Conservation (phyloP, 106 monocot genomes). For the Hemerocallis citrina region DNA sequence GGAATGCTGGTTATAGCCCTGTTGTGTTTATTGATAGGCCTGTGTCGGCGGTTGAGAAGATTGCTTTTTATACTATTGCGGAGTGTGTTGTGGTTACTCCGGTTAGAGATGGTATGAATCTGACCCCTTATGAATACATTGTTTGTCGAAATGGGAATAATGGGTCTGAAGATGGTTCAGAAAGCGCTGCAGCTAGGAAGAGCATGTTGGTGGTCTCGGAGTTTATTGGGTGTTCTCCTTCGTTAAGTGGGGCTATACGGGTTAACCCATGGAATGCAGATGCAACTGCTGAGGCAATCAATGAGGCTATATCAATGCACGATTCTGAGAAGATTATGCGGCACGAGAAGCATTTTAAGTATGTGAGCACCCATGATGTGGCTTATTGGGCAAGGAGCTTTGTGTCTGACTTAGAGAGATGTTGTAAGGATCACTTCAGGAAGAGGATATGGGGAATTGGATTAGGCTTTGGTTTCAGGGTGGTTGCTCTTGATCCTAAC, state of each 20-base stretch:
- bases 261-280: conserved; percentile 48
- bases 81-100: conserved; percentile 69
- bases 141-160: conserved; percentile 44
- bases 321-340: conserved; percentile 38
- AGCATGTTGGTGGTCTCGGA: conserved; percentile 54
- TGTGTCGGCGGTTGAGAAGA: conserved; percentile 43
- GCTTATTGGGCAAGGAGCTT: conserved; percentile 46
- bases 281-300: conserved; percentile 34
- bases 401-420: conserved; percentile 32
- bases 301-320: conserved; percentile 19
- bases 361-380: conserved; percentile 43
- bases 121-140: conserved; percentile 81
- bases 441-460: conserved; percentile 45
- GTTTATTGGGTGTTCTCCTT: conserved; percentile 51
- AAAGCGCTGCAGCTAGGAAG: conserved; percentile 6
- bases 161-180: conserved; percentile 16
- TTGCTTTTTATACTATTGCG: conserved; percentile 61
- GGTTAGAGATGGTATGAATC: conserved; percentile 71
- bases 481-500: conserved; percentile 38
- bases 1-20: conserved; percentile 37
- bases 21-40: conserved; percentile 54
- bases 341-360: conserved; percentile 52
- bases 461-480: conserved; percentile 44
- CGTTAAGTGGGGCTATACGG: conserved; percentile 44
- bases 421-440: conserved; percentile 40